These are phyloP conservation scores for Teunomyces panamensis DNA, from an alignment of 805 yeast genomes.

Conservation along the genomic window DNA sequence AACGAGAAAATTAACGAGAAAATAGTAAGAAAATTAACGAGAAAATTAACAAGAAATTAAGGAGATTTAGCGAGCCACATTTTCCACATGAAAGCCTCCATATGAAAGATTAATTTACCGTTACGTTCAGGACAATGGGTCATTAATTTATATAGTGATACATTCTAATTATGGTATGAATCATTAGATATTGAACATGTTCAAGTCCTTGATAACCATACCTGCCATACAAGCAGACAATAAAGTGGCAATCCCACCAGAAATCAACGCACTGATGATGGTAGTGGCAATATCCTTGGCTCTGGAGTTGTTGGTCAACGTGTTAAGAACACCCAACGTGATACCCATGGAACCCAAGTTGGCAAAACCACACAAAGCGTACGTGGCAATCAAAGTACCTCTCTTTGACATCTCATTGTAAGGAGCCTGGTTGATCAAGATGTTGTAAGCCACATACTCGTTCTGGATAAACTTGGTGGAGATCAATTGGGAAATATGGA, in stretches of 20 bases:
- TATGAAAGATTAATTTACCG: too few relatives aligned
- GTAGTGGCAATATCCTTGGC: slow-evolving; percentile 46
- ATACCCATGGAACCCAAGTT: slow-evolving; percentile 62
- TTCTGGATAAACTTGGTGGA: slow-evolving; percentile 60
- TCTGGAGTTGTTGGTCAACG: slow-evolving; percentile 50
- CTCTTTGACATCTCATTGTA: slow-evolving; percentile 48
- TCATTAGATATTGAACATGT: slow-evolving; percentile 10
- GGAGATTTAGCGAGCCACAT: too few relatives aligned
- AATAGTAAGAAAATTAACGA: background rate
- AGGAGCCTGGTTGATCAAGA: slow-evolving; percentile 40
- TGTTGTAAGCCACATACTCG: slow-evolving; percentile 54
- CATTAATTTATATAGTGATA: too few relatives aligned
- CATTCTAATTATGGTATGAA: background rate
- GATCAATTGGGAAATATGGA: slow-evolving; percentile 48
- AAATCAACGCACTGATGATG: slow-evolving; percentile 47
- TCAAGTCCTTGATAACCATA: slow-evolving; percentile 55
- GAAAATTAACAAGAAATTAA: too few relatives aligned
- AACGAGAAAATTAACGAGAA: background rate
- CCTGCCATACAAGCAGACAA: slow-evolving; percentile 60
- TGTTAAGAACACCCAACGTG: slow-evolving; percentile 56
- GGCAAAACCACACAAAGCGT: slow-evolving; percentile 61
- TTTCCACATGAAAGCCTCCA: too few relatives aligned
- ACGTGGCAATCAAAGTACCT: slow-evolving; percentile 55
- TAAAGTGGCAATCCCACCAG: slow-evolving; percentile 54
- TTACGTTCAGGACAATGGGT: too few relatives aligned